These are phyloP conservation scores for Sporothrix sp. DNA, from an alignment of 2,329 filamentous ascomycete species.

Conservation along the genomic window DNA sequence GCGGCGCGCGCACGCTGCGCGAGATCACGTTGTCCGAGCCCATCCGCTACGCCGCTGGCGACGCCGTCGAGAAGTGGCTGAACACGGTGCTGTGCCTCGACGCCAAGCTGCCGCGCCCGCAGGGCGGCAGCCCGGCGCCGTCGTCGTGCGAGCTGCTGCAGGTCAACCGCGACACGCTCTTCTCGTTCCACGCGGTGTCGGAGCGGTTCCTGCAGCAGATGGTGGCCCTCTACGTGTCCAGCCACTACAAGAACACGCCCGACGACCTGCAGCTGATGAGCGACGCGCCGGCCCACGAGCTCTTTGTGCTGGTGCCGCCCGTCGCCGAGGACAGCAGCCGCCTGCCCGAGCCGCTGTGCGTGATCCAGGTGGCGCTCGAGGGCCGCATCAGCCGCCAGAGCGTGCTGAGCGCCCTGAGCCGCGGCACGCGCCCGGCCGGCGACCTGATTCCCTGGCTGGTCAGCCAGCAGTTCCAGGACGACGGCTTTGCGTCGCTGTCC, in stretches of 20 bases:
- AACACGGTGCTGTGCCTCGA: slow-evolving; percentile 91
- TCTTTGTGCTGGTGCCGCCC: slow-evolving; percentile 88
- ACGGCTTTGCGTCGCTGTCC: slow-evolving; percentile 87
- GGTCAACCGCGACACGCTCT: slow-evolving; percentile 93
- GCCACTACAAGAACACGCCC: slow-evolving; percentile 95
- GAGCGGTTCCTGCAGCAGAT: slow-evolving; percentile 97
- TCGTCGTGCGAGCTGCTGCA: slow-evolving; percentile 83
- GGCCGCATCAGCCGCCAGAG: slow-evolving; percentile 90
- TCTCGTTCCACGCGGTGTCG: slow-evolving; percentile 94
- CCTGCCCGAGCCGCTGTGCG: slow-evolving; percentile 85
- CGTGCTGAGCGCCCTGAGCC: slow-evolving; percentile 78
- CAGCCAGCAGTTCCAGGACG: slow-evolving; percentile 95
- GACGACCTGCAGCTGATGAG: slow-evolving; percentile 99
- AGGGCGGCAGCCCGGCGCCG: slow-evolving; percentile 77
- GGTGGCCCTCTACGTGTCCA: slow-evolving; percentile 94
- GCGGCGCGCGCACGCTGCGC: slow-evolving; percentile 54
- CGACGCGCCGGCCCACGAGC: slow-evolving; percentile 89
- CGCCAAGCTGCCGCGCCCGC: slow-evolving; percentile 69
- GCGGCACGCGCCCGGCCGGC: slow-evolving; percentile 80
- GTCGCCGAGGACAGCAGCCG: slow-evolving; percentile 66
- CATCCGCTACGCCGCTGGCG: slow-evolving; percentile 86
- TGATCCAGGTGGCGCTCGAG: slow-evolving; percentile 89
- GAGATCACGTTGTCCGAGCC: slow-evolving; percentile 91
- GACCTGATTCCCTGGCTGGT: slow-evolving; percentile 97
- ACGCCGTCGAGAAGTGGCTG: slow-evolving; percentile 90